These are phyloP conservation scores for Blastocystis hominis DNA, from an alignment of 352 stramenopile species.

Conservation along the genomic window DNA sequence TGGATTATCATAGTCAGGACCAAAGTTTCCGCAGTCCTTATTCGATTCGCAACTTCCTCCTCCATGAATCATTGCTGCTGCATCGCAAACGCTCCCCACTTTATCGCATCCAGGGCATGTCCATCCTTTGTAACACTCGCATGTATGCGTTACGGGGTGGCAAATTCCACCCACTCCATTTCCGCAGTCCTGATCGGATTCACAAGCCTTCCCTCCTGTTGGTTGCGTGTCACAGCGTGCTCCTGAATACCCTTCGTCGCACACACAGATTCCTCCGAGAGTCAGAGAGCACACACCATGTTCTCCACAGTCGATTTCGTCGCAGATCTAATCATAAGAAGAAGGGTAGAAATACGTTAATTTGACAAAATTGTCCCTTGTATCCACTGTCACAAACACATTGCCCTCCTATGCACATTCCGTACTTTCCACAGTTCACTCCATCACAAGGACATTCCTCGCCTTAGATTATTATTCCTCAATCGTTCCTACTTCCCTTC, in stretches of 20 bases:
- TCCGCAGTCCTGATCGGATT: conserved; percentile 20
- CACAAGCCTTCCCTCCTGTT: background rate
- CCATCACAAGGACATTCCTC: conserved; percentile 13
- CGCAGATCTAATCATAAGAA: conserved; percentile 2
- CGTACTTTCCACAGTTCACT: conserved; percentile 56
- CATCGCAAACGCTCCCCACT: conserved; percentile 14
- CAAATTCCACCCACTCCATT: conserved; percentile 51
- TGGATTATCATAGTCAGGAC: conserved; percentile 42
- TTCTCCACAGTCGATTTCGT: conserved; percentile 38
- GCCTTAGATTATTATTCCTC: background rate
- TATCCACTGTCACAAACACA: conserved; percentile 47
- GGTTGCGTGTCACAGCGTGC: conserved; percentile 36
- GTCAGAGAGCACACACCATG: conserved; percentile 27
- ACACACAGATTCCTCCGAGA: conserved; percentile 28
- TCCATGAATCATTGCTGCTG: conserved; percentile 8
- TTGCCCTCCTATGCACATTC: conserved; percentile 15
- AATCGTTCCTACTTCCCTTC: background rate
- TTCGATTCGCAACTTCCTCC: conserved; percentile 21
- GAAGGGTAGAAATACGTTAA: background rate
- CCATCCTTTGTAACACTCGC: conserved; percentile 56
- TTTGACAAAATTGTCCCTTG: background rate
- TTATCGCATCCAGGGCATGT: conserved; percentile 49
- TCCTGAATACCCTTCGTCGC: conserved; percentile 45
- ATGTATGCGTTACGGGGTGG: conserved; percentile 20
- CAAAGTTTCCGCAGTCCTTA: conserved; percentile 53